Evolutionary conservation across 352 stramenopile species (phyloP), one percentile per base, ranked within the genome.

Genomic region (Phytophthora cajani): DNA sequence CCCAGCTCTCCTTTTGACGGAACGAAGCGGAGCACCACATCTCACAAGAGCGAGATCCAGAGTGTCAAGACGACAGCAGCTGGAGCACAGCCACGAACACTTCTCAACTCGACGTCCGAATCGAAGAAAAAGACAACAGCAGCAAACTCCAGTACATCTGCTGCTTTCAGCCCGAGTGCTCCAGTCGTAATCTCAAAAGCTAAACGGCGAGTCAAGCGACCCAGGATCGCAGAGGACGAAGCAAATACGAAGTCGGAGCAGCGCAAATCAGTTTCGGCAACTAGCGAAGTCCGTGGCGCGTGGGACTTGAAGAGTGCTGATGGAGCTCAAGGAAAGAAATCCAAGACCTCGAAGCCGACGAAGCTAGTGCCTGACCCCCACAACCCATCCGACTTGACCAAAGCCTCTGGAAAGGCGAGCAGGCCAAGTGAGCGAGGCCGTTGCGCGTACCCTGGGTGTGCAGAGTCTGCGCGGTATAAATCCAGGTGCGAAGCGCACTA

Each of bases 401-500:
- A 23, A 17, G 42, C n/a, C 5, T 21, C 42, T 19, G 17, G 9
- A 49, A 49, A 49, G 17, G n/a, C 16, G 17, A 21, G 6, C 17
- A 49, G 3, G 8, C 10, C 42, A 49, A 49, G 16, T 11, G 58
- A 49, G 5, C n/a, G 36, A 25, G 27, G 58, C 0, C 17, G 27
- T 21, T 62, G 61, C 23, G 25, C 38, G 2, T 67, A 55, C 32
- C 61, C 38, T n/a, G 17, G 16, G 3, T 67, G 50, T 8, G 44
- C 38, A 10, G 25, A 54, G n/a, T 27, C 25, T 25, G 30, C 21
- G 23, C 17, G 9, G 7, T 56, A 54, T 38, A 61, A 27, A 30
- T 68, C 27, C 25, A 60, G 38, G 4, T 67, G 61, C 44, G 23
- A n/a, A n/a, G 9, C 61, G 50, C 61, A 62, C n/a, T 56, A 49